A percentile compares a stretch with the other conserved stretches of the same genome.
These are phyloP conservation scores for Triglochin maritima DNA, from an alignment of 106 monocot genomes.

Conservation along the genomic window DNA sequence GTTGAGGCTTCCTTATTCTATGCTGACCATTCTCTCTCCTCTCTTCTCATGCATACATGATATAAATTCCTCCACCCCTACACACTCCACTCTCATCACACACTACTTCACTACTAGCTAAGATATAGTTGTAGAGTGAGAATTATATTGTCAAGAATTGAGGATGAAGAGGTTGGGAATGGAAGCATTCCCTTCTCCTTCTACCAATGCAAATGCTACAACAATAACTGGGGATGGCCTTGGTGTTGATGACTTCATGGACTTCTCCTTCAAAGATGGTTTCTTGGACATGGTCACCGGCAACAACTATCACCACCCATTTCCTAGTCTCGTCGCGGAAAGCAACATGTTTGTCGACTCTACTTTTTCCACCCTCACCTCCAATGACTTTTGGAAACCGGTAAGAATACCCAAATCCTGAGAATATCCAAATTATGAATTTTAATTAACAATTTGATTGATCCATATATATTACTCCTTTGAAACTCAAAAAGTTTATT, in stretches of 20 bases:
- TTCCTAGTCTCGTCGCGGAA: not conserved
- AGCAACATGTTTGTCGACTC: no score
- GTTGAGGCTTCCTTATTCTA: no score
- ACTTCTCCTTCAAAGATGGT: conserved; percentile 43
- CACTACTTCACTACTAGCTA: no score
- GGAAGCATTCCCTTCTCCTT: conserved; percentile 6
- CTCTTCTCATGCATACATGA: no score
- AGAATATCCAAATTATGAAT: not conserved
- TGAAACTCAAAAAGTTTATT: not conserved
- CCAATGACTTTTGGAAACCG: no score
- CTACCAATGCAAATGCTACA: conserved; percentile 1
- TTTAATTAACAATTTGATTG: not conserved
- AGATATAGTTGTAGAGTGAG: no score
- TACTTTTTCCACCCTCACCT: no score
- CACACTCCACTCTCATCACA: no score
- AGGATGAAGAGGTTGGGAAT: conserved; percentile 10
- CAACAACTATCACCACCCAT: conserved; percentile 1
- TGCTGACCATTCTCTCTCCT: no score
- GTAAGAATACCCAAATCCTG: no score
- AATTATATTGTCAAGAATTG: no score
- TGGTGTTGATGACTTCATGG: conserved; percentile 55
- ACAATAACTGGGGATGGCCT: conserved; percentile 20
- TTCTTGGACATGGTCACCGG: not conserved
- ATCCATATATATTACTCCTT: not conserved
- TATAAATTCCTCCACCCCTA: no score